Evolutionary conservation across 192 early-diverging fungal species (phyloP).

Genomic region (Backusella westeae): DNA sequence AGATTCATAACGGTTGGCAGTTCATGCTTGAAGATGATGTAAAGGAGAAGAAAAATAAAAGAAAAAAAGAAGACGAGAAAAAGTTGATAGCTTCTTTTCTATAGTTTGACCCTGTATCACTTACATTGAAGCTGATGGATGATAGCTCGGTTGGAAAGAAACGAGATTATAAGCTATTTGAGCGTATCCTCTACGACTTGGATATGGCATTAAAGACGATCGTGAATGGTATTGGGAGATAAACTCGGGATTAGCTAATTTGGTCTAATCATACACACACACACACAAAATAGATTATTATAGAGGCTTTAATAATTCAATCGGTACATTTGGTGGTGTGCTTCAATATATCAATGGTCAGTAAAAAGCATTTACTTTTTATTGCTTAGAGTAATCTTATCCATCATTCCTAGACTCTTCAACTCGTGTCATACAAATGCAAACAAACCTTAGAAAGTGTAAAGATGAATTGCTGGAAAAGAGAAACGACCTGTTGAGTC

Average conservation of each 20-base stretch:
- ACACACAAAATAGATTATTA: constrained; percentile 59
- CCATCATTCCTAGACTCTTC: constrained; percentile 45
- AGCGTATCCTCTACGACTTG: constrained; percentile 51
- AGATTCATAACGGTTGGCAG: constrained; percentile 49
- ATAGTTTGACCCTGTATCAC: constrained; percentile 70
- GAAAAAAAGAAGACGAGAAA: neutral
- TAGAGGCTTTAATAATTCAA: constrained; percentile 79
- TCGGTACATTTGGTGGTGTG: constrained; percentile 77
- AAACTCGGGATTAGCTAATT: neutral
- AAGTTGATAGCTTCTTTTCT: neutral
- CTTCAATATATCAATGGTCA: constrained; percentile 65
- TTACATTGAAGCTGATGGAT: constrained; percentile 75
- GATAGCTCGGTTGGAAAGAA: constrained; percentile 63
- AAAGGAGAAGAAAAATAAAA: constrained; percentile 7
- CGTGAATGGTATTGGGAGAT: constrained; percentile 50
- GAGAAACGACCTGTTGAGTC: constrained; percentile 62
- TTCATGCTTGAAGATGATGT: constrained; percentile 56
- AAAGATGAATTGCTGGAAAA: constrained; percentile 62
- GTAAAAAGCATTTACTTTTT: neutral
- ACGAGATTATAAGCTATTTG: constrained; percentile 65
- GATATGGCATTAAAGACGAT: constrained; percentile 69
- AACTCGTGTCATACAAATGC: constrained; percentile 59
- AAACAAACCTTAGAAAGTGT: constrained; percentile 60
- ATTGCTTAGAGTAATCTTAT: too few species aligned
- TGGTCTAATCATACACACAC: neutral